Evolutionary conservation across 1,139 yeast species (phyloP).

Genomic region (Zygoascus meyerae): DNA sequence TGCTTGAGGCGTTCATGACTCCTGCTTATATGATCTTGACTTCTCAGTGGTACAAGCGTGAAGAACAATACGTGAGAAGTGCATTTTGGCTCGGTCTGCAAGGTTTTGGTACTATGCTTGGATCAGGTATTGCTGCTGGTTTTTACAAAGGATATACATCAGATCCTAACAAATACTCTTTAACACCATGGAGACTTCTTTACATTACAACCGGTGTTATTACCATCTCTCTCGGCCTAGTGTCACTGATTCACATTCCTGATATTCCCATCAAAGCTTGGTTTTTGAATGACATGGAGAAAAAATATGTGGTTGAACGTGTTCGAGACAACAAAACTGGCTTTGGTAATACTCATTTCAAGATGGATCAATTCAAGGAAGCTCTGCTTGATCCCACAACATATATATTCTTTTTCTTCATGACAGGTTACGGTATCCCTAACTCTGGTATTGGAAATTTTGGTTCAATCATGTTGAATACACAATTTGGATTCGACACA

Average conservation of each 20-base stretch:
- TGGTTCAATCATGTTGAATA: conserved; percentile 13
- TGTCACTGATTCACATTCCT: conserved; percentile 14
- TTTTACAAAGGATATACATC: conserved; percentile 16
- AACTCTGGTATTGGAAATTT: conserved; percentile 25
- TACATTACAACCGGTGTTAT: conserved; percentile 40
- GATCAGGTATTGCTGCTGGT: conserved; percentile 21
- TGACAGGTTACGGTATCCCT: conserved; percentile 21
- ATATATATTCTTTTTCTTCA: conserved; percentile 36
- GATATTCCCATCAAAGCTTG: conserved; percentile 37
- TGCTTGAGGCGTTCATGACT: conserved; percentile 39
- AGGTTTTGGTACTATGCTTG: conserved; percentile 24
- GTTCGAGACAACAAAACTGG: conserved; percentile 37
- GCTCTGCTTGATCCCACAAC: conserved; percentile 39
- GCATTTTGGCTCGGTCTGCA: conserved; percentile 22
- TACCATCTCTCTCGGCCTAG: conserved; percentile 15
- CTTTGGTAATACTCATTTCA: conserved; percentile 46
- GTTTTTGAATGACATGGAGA: conserved; percentile 44
- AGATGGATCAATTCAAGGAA: conserved; percentile 44
- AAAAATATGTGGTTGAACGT: conserved; percentile 20
- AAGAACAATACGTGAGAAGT: conserved; percentile 21
- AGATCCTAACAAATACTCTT: neutral
- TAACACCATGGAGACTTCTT: conserved; percentile 42
- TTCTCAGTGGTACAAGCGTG: conserved; percentile 24
- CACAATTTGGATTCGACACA: conserved; percentile 14
- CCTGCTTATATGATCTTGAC: conserved; percentile 22